Percentiles rank a stretch among this genome's conserved stretches.
These are phyloP conservation scores for Peronospora belbahrii DNA, from an alignment of 352 stramenopile species.

Conservation along the genomic window DNA sequence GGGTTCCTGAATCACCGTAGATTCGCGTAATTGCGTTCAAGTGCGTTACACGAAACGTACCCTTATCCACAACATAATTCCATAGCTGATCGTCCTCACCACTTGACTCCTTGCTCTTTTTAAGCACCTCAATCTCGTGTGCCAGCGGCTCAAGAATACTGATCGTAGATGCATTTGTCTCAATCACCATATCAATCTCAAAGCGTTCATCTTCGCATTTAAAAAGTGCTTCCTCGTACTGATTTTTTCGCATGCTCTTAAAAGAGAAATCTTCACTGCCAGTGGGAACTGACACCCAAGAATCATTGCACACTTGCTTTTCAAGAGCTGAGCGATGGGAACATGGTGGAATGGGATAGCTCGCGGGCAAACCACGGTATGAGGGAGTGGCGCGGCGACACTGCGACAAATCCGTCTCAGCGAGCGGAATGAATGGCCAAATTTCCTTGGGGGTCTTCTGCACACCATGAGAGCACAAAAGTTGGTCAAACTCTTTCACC, in stretches of 20 bases:
- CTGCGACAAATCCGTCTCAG: conserved; percentile 88
- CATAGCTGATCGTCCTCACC: conserved; percentile 71
- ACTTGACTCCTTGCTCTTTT: conserved; percentile 49
- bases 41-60: conserved; percentile 92
- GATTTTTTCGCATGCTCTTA: conserved; percentile 98
- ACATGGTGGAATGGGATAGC: conserved; percentile 96
- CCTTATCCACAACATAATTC: conserved; percentile 92
- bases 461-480: conserved; percentile 68
- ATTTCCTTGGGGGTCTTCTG: conserved; percentile 83
- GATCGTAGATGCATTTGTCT: conserved; percentile 94
- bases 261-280: conserved; percentile 98
- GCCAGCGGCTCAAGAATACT: conserved; percentile 92
- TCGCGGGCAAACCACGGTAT: conserved; percentile 95
- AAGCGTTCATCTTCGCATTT: conserved; percentile 98
- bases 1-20: conserved; percentile 91
- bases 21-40: conserved; percentile 97
- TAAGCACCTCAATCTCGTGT: conserved; percentile 89
- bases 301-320: conserved; percentile 90
- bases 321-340: conserved; percentile 91
- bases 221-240: conserved; percentile 98
- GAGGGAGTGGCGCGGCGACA: conserved; percentile 90
- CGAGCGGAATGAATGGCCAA: conserved; percentile 87
- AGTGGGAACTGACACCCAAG: conserved; percentile 96
- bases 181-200: conserved; percentile 92
- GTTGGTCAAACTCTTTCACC: conserved; percentile 70